phyloP scores from a whole-genome alignment of 176 grass and related monocot species.

The Avena sativa region DNA sequence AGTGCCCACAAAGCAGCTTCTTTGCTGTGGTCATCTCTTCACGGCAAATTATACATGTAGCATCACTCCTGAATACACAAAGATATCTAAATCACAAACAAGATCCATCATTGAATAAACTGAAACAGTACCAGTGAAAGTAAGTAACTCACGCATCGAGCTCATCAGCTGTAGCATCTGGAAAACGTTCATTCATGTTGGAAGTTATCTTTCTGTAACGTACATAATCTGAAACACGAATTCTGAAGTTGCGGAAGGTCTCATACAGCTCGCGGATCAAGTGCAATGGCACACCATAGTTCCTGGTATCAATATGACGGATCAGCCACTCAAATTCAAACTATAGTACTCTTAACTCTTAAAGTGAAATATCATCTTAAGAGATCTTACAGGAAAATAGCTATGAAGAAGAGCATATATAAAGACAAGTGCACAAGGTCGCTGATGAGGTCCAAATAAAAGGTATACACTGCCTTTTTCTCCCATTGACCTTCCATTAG shows the following conservation, averaged over 20 bases:
- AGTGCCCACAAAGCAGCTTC: conserved; percentile 80
- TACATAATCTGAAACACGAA: conserved; percentile 67
- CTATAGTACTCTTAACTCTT: background rate
- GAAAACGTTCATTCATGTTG: conserved; percentile 85
- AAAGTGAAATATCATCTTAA: background rate
- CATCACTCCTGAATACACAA: conserved; percentile 62
- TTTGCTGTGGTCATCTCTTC: conserved; percentile 80
- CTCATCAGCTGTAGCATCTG: conserved; percentile 77
- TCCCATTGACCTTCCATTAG: conserved; percentile 99
- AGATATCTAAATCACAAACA: conserved; percentile 4
- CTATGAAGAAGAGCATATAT: conserved; percentile 89
- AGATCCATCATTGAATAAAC: background rate
- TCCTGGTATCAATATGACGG: conserved; percentile 55
- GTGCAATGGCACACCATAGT: conserved; percentile 69
- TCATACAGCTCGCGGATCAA: conserved; percentile 77
- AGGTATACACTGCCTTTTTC: conserved; percentile 96
- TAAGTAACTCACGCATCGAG: conserved; percentile 54
- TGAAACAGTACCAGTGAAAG: conserved; percentile 9
- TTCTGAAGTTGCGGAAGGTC: conserved; percentile 73
- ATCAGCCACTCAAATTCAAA: conserved; percentile 17
- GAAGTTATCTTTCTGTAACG: conserved; percentile 87
- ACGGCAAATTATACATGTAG: conserved; percentile 86
- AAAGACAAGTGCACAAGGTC: conserved; percentile 96
- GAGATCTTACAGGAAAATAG: conserved; percentile 81
- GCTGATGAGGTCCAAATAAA: conserved; percentile 92